A percentile compares a stretch with the other conserved stretches of the same genome.
phyloP scores from a whole-genome alignment of 2,329 filamentous ascomycete genomes.

The Colletotrichum sp. region DNA sequence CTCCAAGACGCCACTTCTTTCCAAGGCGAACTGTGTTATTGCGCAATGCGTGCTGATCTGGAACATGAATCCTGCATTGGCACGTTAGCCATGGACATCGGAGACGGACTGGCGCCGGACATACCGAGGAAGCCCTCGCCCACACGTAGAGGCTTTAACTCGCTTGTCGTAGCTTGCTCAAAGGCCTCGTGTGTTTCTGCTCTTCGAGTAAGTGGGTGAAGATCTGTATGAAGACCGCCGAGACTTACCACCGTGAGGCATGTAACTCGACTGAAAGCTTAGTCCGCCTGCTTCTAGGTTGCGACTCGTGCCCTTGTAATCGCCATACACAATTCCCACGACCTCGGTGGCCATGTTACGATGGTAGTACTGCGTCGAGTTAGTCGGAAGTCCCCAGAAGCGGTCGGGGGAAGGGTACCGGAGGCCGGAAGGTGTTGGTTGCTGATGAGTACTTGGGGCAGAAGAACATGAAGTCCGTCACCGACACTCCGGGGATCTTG shows the following conservation, averaged over 20 bases:
- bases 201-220: background rate
- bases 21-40: constrained; percentile 26
- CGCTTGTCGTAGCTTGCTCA: constrained; percentile 22
- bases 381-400: background rate
- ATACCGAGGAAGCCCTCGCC: constrained; percentile 28
- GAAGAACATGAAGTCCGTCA: constrained; percentile 68
- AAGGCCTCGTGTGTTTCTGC: constrained; percentile 28
- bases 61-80: constrained; percentile 34
- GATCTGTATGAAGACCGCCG: constrained; percentile 1
- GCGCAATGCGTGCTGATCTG: constrained; percentile 28
- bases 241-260: constrained; percentile 28
- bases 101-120: background rate
- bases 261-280: constrained; percentile 33
- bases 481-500: constrained; percentile 54
- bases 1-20: constrained; percentile 21
- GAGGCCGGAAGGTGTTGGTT: constrained; percentile 61
- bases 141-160: constrained; percentile 24
- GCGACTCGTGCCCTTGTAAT: constrained; percentile 31
- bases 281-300: constrained; percentile 32
- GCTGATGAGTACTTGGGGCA: constrained; percentile 66
- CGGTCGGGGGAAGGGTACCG: constrained; percentile 27
- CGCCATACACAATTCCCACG: constrained; percentile 47
- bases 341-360: constrained; percentile 58
- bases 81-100: constrained; percentile 32
- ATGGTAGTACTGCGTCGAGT: constrained; percentile 54